These are phyloP conservation scores for Calonectria fujianensis DNA, from an alignment of 2,329 filamentous ascomycete genomes.

Conservation along the genomic window DNA sequence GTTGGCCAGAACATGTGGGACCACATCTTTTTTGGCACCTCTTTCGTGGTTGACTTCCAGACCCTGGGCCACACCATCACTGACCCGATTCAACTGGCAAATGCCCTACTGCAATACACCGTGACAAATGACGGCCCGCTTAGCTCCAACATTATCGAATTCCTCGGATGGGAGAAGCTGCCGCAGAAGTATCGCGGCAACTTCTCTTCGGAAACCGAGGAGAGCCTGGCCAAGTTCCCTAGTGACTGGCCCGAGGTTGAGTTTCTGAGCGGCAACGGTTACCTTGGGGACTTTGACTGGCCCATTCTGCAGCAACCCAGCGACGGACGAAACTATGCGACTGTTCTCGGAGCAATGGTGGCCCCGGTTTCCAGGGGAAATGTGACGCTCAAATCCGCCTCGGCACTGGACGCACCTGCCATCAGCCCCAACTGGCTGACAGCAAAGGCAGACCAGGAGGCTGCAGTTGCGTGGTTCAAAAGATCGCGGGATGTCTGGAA, in stretches of 20 bases:
- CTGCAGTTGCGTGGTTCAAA: constrained; percentile 63
- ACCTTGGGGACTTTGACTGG: constrained; percentile 9
- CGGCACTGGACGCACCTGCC: constrained; percentile 61
- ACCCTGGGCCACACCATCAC: background rate
- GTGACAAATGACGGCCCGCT: constrained; percentile 21
- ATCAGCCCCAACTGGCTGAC: constrained; percentile 69
- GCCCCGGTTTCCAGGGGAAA: constrained; percentile 66
- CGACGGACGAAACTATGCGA: constrained; percentile 50
- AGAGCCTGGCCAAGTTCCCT: constrained; percentile 51
- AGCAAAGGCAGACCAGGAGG: constrained; percentile 64
- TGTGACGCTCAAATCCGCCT: constrained; percentile 61
- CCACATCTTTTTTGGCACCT: constrained; percentile 45
- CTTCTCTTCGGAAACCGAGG: constrained; percentile 46
- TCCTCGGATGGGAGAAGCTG: constrained; percentile 56
- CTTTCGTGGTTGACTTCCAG: constrained; percentile 11
- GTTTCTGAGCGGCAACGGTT: constrained; percentile 39
- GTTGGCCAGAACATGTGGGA: constrained; percentile 51
- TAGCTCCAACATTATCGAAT: constrained; percentile 41
- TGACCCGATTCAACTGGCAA: background rate
- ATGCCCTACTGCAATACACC: background rate
- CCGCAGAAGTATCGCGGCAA: constrained; percentile 47
- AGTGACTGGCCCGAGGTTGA: constrained; percentile 62
- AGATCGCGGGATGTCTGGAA: constrained; percentile 32
- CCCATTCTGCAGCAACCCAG: constrained; percentile 36
- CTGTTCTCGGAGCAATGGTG: constrained; percentile 57